Evolutionary conservation across 495 filamentous ascomycete species (phyloP), one percentile per base, ranked within the genome.

Genomic region (Penicillium canescens): DNA sequence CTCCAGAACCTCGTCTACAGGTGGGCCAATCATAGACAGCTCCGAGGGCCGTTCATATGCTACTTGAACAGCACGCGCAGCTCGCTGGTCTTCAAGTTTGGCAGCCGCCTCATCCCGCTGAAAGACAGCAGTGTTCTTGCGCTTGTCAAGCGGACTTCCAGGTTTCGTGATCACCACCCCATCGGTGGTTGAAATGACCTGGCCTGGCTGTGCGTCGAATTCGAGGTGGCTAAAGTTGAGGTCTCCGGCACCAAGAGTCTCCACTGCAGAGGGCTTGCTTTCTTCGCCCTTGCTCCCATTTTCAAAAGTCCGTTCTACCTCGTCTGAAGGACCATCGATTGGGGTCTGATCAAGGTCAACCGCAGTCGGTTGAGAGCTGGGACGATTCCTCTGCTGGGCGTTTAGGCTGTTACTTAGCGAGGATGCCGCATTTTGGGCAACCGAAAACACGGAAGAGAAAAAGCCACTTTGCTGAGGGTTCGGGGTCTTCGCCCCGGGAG

Each of bases 361-460:
- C 7, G 65, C 36, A 9, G 50, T 53, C 8, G 60, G 42, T 34
- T 66, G 63, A 13, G 71, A 68, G 18, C 54, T 55, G 23, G 55
- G 71, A 31, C 78, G 69, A 38, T 62, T 70, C 48, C 65, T 73
- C 20, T 73, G 57, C 26, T 71, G 78, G 2, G 68, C 81, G 55
- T 90, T 91, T 24, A 98, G 89, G 42, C 81, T 92, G 62, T 83
- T 96, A 57, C 82, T 92, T 4, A 99, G 62, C 2, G 84, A 86
- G 58, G 82, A 91, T n/a, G 94, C 93, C 36, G 95, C 93, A 72
- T 89, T 98, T 64, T 98, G 94, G 13, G 93, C 92, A 26, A 86
- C 93, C 28, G 91, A 91, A 60, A 98, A 90, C 64, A 98, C 87
- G 13, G 86, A 89, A 6, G 90, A 93, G 69, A 98, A 98, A 69